Conservation (phyloP, 2,329 filamentous ascomycete genomes). For the Neospermospora avenae region DNA sequence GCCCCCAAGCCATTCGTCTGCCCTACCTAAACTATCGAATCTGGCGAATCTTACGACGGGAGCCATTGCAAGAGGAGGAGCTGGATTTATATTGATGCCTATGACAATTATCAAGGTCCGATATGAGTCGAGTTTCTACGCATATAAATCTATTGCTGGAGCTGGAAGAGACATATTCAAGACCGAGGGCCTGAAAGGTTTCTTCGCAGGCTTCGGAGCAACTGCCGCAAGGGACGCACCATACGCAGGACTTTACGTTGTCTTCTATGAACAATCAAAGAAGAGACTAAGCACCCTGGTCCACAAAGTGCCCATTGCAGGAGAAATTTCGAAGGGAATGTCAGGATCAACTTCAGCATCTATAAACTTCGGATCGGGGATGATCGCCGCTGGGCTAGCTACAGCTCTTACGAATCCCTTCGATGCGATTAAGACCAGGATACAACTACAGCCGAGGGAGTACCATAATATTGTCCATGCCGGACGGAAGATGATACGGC, state of each 20-base stretch:
- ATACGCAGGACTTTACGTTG: slow-evolving; percentile 90
- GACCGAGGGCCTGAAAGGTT: slow-evolving; percentile 72
- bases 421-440: slow-evolving; percentile 90
- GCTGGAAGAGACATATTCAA: slow-evolving; percentile 73
- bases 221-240: slow-evolving; percentile 94
- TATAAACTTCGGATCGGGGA: slow-evolving; percentile 83
- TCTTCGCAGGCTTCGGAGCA: slow-evolving; percentile 91
- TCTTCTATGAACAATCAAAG: slow-evolving; percentile 89
- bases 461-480: slow-evolving; percentile 84
- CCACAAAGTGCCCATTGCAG: slow-evolving; percentile 26
- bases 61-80: slow-evolving; percentile 77
- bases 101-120: slow-evolving; percentile 95
- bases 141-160: slow-evolving; percentile 71
- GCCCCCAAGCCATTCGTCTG: slow-evolving; percentile 53
- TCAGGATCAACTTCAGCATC: slow-evolving; percentile 48
- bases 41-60: slow-evolving; percentile 83
- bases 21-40: slow-evolving; percentile 78
- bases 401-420: slow-evolving; percentile 94
- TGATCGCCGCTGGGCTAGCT: slow-evolving; percentile 75
- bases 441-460: slow-evolving; percentile 80
- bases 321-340: slow-evolving; percentile 25
- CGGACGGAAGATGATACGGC: slow-evolving; percentile 69
- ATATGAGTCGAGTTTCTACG: slow-evolving; percentile 85
- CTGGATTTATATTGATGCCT: slow-evolving; percentile 91
- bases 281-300: slow-evolving; percentile 45